These are phyloP conservation scores for Sinapis alba DNA, from an alignment of 441 rosid genomes.

Conservation along the genomic window DNA sequence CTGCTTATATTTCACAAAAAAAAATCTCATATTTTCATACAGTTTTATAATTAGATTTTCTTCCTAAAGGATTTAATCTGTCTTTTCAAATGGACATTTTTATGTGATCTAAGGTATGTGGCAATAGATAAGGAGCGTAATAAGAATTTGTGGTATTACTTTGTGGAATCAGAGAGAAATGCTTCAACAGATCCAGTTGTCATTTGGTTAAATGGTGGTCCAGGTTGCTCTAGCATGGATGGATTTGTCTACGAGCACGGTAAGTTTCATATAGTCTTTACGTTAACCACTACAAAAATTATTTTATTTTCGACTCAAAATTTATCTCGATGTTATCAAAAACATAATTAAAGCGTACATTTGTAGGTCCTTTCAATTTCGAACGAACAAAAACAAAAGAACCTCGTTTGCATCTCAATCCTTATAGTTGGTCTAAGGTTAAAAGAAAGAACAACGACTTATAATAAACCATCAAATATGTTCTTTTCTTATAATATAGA, in stretches of 20 bases:
- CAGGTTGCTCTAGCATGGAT: constrained; percentile 75
- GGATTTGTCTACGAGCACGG: constrained; percentile 72
- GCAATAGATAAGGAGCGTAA: constrained; percentile 51
- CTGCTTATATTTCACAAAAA: neutral
- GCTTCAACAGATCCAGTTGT: constrained; percentile 62
- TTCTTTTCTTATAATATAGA: neutral
- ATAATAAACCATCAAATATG: neutral
- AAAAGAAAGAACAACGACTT: neutral
- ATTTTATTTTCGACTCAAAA: neutral
- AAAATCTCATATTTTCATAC: neutral
- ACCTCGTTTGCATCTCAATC: constrained; percentile 69
- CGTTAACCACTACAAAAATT: neutral
- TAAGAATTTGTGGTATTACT: constrained; percentile 62
- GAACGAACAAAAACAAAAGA: constrained; percentile 44
- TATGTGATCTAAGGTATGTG: constrained; percentile 58
- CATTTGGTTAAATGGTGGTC: constrained; percentile 80
- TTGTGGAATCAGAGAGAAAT: constrained; percentile 58
- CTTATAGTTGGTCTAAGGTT: constrained; percentile 92
- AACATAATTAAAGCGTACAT: neutral
- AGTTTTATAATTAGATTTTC: neutral
- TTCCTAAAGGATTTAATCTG: neutral
- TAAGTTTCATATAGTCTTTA: constrained; percentile 26
- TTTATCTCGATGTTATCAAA: too few relatives aligned
- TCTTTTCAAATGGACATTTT: neutral
- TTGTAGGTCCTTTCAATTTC: constrained; percentile 87